Conservation (phyloP, 2,329 filamentous ascomycete species). For the Bipolaris oryzae region DNA sequence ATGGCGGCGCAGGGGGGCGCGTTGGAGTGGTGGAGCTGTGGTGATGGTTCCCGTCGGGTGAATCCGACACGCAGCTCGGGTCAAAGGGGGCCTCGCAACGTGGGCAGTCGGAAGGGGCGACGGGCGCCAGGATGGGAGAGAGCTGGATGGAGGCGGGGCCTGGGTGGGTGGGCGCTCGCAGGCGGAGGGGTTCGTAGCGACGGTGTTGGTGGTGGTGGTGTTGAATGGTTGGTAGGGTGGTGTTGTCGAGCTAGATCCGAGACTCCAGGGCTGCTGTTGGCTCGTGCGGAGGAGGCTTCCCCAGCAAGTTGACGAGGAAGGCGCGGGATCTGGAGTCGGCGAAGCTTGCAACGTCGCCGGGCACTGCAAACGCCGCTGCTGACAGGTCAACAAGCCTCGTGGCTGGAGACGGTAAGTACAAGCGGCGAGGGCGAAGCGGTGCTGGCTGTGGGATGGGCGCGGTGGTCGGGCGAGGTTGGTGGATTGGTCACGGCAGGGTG, state of each 20-base stretch:
- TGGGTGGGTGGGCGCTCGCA: constrained; percentile 2
- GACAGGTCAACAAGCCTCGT: background rate
- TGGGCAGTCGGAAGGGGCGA: constrained; percentile 12
- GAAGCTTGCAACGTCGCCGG: constrained; percentile 6
- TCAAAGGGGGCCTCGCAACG: constrained; percentile 23
- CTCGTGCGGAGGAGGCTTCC: constrained; percentile 17
- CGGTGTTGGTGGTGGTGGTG: constrained; percentile 16
- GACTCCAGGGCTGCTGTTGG: constrained; percentile 15
- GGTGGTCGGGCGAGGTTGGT: background rate
- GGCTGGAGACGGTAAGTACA: background rate
- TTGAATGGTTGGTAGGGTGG: constrained; percentile 19
- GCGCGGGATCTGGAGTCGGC: constrained; percentile 16
- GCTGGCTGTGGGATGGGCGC: background rate
- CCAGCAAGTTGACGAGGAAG: constrained; percentile 18
- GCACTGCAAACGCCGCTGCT: background rate
- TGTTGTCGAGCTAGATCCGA: constrained; percentile 14
- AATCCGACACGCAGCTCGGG: constrained; percentile 25
- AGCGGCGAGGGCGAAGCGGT: background rate
- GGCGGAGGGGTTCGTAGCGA: constrained; percentile 6
- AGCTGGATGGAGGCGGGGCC: constrained; percentile 13
- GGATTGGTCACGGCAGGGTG: background rate
- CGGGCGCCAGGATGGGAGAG: constrained; percentile 18
- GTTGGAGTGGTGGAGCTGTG: constrained; percentile 20
- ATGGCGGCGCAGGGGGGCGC: constrained; percentile 30
- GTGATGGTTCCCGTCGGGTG: constrained; percentile 31